These are phyloP conservation scores for Ormosia emarginata DNA, from an alignment of 306 rosid species.

Conservation along the genomic window DNA sequence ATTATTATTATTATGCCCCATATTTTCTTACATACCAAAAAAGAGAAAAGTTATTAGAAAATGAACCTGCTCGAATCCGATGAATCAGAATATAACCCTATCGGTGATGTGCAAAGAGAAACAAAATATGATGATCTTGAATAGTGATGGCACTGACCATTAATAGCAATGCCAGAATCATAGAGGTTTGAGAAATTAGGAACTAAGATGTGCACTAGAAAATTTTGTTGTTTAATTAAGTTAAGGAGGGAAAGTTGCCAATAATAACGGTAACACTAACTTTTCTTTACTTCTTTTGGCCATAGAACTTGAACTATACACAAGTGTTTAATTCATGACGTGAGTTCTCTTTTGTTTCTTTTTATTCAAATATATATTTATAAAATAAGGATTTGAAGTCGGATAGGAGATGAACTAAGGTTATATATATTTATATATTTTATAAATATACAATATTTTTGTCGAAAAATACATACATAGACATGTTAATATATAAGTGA, in stretches of 20 bases:
- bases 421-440: too few species aligned
- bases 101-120: background rate
- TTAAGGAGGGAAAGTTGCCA: conserved; percentile 45
- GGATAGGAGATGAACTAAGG: too few species aligned
- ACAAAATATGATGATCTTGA: background rate
- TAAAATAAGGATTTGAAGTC: too few species aligned
- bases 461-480: too few species aligned
- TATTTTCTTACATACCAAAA: background rate
- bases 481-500: too few species aligned
- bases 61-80: conserved; percentile 21
- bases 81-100: background rate
- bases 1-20: background rate
- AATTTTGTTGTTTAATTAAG: background rate
- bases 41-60: background rate
- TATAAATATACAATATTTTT: too few species aligned
- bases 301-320: background rate
- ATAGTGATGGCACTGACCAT: background rate
- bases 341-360: background rate
- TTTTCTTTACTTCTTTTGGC: background rate
- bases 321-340: background rate
- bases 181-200: conserved; percentile 20
- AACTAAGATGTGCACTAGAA: conserved; percentile 7
- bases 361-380: too few species aligned
- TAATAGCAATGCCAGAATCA: conserved; percentile 6
- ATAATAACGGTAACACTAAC: conserved; percentile 5